Conservation (phyloP, 495 filamentous ascomycete genomes). For the Xylaria grammica region DNA sequence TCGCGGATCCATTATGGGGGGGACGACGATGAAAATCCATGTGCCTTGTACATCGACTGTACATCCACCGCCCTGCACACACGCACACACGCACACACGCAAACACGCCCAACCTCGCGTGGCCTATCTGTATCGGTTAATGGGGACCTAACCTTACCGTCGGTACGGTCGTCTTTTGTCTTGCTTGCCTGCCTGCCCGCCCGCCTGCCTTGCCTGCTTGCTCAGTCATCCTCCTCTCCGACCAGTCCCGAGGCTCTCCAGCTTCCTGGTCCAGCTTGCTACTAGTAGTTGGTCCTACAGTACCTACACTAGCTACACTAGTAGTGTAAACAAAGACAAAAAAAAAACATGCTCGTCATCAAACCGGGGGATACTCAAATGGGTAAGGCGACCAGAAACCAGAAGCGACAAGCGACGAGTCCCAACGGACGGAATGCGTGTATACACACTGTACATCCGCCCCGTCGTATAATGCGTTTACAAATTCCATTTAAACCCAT, state of each 20-base stretch:
- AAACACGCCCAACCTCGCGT: conserved; percentile 12
- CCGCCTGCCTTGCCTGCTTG: neutral
- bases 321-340: neutral
- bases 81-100: neutral
- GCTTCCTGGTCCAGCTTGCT: conserved; percentile 2
- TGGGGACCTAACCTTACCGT: conserved; percentile 6
- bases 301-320: no score
- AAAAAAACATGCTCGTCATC: conserved; percentile 3
- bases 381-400: conserved; percentile 21
- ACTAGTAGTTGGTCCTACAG: no score
- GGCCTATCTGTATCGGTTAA: neutral
- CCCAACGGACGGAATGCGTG: neutral
- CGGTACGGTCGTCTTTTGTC: neutral
- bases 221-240: conserved; percentile 2
- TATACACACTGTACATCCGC: neutral
- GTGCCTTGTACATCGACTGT: conserved; percentile 16
- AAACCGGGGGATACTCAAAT: conserved; percentile 19
- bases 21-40: conserved; percentile 6
- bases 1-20: conserved; percentile 13
- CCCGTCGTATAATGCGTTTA: conserved; percentile 1
- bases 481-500: conserved; percentile 11
- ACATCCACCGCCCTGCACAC: neutral
- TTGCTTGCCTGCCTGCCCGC: no score
- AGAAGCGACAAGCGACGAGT: no score
- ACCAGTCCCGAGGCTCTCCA: conserved; percentile 13